Evolutionary conservation across 108 stramenopile genomes (phyloP).

Genomic region (Fragilaria radians): DNA sequence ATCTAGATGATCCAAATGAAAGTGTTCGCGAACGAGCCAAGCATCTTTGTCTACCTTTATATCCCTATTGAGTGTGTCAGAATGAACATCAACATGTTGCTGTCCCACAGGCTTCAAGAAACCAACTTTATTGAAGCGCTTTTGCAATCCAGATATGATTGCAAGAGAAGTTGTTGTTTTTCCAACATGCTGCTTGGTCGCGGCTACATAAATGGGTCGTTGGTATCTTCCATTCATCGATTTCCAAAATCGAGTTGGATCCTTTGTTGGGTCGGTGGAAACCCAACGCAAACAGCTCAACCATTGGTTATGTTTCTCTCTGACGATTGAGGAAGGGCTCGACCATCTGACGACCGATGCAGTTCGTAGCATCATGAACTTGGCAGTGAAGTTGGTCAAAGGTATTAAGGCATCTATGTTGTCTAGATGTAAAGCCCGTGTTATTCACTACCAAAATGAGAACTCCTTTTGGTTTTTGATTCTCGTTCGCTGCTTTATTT

Average conservation of each 20-base stretch:
- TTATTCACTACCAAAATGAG: no score
- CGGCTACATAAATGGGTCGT: slow-evolving; percentile 77
- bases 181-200: slow-evolving; percentile 90
- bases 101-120: slow-evolving; percentile 90
- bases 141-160: slow-evolving; percentile 73
- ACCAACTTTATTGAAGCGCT: slow-evolving; percentile 76
- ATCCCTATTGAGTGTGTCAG: slow-evolving; percentile 10
- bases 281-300: no score
- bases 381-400: no score
- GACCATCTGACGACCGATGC: no score
- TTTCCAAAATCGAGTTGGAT: not conserved
- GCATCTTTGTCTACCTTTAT: slow-evolving; percentile 77
- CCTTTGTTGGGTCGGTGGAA: not conserved
- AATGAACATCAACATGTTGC: slow-evolving; percentile 31
- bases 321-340: no score
- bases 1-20: slow-evolving; percentile 52
- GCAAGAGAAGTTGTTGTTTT: slow-evolving; percentile 86
- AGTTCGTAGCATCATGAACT: no score
- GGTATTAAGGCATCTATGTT: no score
- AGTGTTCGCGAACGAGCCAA: slow-evolving; percentile 67
- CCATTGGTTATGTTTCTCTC: no score
- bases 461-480: no score
- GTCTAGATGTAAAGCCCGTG: no score
- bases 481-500: no score
- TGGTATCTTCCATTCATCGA: slow-evolving; percentile 3